Base-by-base conservation (phyloP, 352 stramenopile species). In the Phytophthora cryptogea region DNA sequence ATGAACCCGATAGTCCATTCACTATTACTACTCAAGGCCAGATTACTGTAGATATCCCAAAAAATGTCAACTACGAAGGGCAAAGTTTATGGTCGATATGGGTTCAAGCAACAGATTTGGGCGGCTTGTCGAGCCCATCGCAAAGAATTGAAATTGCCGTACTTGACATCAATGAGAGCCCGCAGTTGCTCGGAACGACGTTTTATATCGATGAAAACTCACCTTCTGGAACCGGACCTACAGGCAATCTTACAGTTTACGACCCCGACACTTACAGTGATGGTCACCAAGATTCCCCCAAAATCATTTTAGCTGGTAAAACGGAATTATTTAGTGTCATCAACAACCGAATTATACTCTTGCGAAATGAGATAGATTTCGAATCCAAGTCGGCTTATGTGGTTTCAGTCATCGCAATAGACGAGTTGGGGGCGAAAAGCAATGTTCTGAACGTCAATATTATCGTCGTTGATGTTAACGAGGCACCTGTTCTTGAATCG, bases 171-270 rank as follows among this genome's bases (percentile, higher is more conserved):
- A 72, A 72, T 36, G 64, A 72, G 40, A 54, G 17, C 0, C 64
- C 64, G 17, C 54, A 39, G 28, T 37, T 72, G 20, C 11, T 14
- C 4, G 9, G 17, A 13, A 56, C 43, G 26, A 61, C 59, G 4
- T 61, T 72, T 42, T 66, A 45, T 28, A 59, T 72, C 30, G 59
- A 68, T 13, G 64, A 72, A 13, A 72, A 72, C 27, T 41, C 59
- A 36, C 27, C 26, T 0, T 5, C 45, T 2, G 49, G 53, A 17
- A 55, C 48, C 7, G 5, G 32, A 10, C 30, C 44, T 30, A 45
- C 5, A 4, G 64, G 64, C n/a, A 65, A 48, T 28, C 10, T 72
- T 13, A 52, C 26, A 13, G 14, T 68, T 8, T 68, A 55, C 39
- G 64, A 72, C 23, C 64, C 64, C 1, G 64, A 72, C 23, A 54